Base-by-base conservation (phyloP, 2,329 filamentous ascomycete genomes). In the Tolypocladium cylindrosporum region DNA sequence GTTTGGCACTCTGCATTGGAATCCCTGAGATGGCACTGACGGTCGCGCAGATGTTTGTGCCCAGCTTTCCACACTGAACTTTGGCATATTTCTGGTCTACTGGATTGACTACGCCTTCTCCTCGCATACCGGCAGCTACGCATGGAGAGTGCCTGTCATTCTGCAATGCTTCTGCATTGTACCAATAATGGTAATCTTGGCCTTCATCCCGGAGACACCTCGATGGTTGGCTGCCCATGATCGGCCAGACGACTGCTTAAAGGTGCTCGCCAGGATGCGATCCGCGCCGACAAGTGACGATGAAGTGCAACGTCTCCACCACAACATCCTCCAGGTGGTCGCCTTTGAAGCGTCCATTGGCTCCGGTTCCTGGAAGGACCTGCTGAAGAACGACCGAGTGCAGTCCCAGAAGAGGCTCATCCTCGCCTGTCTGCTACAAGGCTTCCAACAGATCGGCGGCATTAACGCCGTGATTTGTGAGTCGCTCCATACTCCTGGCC, bases 391-490 rank as follows among this genome's bases (percentile, higher is more conserved):
- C 1, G 71, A 73, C 24, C 58, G 62, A n/a, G 69, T 72, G 58
- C 67, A 70, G 57, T 69, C 67, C 10, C 66, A 64, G 31, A 63
- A 56, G n/a, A 55, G 72, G 7, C 62, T 74, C 0, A 48, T 72
- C 9, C 63, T 74, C 42, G 67, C 69, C 2, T 72, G 69, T n/a
- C 61, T 61, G 0, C 64, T 71, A 0, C 68, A 72, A 19, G 58
- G 58, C 0, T 66, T 70, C 55, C 78, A 80, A 58, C 78, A 80
- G 39, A 68, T 80, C 1, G 72, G 73, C 6, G 79, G 79, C 2
- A 79, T 77, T 60, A 81, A 79, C 40, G 74, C 75, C 4, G 73
- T 78, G 36, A 77, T 77, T 24, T 80, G 68, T 70, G n/a, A 59
- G 67, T 48, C 8, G 21, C 21, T 16, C 6, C 14, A 10, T 16